phyloP scores from a whole-genome alignment of 2,329 filamentous ascomycete species.

The Apiospora phragmitis region DNA sequence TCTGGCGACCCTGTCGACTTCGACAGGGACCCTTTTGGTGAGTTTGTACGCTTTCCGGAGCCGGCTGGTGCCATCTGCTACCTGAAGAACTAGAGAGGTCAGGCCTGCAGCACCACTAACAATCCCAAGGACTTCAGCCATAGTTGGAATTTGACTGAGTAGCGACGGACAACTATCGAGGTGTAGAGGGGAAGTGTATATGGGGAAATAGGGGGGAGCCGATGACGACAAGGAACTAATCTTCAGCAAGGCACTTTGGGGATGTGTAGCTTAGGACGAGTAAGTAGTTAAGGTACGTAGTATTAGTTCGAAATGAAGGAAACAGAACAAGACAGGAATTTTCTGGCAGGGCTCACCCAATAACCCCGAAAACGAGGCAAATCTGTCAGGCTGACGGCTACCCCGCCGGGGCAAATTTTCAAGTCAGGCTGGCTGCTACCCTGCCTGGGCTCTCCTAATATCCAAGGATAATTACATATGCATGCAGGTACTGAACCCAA shows the following conservation, averaged over 20 bases:
- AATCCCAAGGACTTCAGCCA: not conserved
- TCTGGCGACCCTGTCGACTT: not conserved
- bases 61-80: not conserved
- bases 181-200: not conserved
- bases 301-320: not conserved
- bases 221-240: not conserved
- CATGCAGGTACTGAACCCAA: not conserved
- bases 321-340: not conserved
- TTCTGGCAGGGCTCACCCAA: not conserved
- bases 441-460: not conserved
- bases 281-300: not conserved
- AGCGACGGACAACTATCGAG: not conserved
- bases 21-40: not conserved
- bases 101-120: not conserved
- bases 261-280: not conserved
- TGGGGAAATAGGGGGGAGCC: not conserved
- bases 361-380: not conserved
- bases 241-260: not conserved
- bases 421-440: not conserved
- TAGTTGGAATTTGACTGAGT: not conserved
- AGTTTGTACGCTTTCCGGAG: constrained; percentile 9
- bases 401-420: not conserved
- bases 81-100: not conserved
- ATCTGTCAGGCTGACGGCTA: not conserved
- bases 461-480: not conserved